These are phyloP conservation scores for Emergomyces orientalis DNA, from an alignment of 2,329 filamentous ascomycete species.

Conservation along the genomic window DNA sequence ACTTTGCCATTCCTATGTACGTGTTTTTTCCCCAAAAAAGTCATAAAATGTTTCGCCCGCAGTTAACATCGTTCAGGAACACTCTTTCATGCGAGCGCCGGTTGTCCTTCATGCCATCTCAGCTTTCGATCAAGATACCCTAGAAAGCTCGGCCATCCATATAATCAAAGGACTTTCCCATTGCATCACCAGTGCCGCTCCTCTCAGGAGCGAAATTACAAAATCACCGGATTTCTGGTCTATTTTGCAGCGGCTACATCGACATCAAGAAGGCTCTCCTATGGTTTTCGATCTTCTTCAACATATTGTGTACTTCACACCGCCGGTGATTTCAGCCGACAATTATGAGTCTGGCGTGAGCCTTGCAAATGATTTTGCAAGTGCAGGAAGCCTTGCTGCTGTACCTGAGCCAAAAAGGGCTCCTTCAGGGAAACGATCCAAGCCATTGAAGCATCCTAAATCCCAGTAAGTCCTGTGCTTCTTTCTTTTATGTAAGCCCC, in stretches of 20 bases:
- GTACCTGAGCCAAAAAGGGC: constrained; percentile 61
- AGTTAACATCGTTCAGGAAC: constrained; percentile 50
- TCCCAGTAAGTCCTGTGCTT: constrained; percentile 42
- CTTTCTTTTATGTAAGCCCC: neutral
- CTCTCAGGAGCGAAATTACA: constrained; percentile 83
- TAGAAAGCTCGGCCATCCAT: constrained; percentile 66
- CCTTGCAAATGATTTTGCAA: constrained; percentile 82
- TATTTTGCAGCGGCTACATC: constrained; percentile 66
- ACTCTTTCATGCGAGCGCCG: constrained; percentile 84
- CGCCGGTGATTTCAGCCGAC: constrained; percentile 79
- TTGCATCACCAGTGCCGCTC: constrained; percentile 68
- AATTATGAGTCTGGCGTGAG: constrained; percentile 86
- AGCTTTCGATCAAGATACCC: constrained; percentile 66
- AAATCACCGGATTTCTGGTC: constrained; percentile 97
- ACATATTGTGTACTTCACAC: constrained; percentile 60
- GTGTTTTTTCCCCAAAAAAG: constrained; percentile 26
- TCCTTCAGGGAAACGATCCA: constrained; percentile 41
- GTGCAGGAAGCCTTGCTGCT: constrained; percentile 65
- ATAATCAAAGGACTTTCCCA: constrained; percentile 69
- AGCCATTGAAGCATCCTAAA: constrained; percentile 44
- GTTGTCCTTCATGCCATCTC: constrained; percentile 88
- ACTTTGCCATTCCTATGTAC: constrained; percentile 74
- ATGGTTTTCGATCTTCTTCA: constrained; percentile 83
- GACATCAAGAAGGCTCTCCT: constrained; percentile 59
- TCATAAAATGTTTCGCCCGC: neutral